These are phyloP conservation scores for Ustilago loliicola DNA, from an alignment of 1,284 basidiomycete species.

Conservation along the genomic window DNA sequence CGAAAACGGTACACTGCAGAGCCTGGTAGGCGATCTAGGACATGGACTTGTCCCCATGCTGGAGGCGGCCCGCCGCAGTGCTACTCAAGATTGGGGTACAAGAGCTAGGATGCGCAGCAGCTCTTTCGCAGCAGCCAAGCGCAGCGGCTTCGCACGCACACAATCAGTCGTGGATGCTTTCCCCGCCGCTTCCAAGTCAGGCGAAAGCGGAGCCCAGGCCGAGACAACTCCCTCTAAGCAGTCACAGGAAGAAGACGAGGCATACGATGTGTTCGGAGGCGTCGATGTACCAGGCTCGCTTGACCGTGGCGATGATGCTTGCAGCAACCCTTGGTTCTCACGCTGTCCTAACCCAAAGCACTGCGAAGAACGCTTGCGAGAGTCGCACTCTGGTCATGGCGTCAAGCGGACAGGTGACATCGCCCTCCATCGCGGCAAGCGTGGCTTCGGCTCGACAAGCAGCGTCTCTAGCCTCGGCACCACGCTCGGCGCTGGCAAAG, in stretches of 20 bases:
- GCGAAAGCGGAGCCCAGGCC: neutral
- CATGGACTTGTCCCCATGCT: conserved; percentile 48
- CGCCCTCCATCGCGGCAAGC: conserved; percentile 33
- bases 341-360: conserved; percentile 61
- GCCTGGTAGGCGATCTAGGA: conserved; percentile 48
- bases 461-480: conserved; percentile 49
- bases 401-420: conserved; percentile 24
- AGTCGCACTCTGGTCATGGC: conserved; percentile 19
- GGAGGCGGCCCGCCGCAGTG: conserved; percentile 65
- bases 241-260: conserved; percentile 21
- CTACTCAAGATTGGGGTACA: conserved; percentile 59
- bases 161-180: conserved; percentile 26
- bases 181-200: neutral
- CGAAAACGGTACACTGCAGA: conserved; percentile 61
- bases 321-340: conserved; percentile 58
- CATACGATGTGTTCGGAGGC: conserved; percentile 40
- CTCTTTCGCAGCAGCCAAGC: conserved; percentile 12
- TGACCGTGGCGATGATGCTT: conserved; percentile 60
- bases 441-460: conserved; percentile 42
- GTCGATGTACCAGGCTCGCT: conserved; percentile 49
- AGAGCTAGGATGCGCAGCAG: conserved; percentile 36
- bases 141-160: conserved; percentile 9
- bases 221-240: neutral
- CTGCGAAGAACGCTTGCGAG: conserved; percentile 24
- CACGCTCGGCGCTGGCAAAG: conserved; percentile 33